Evolutionary conservation across 345 rosid species (phyloP), one percentile per base, ranked within the genome.

Genomic region (Citrus trifoliata): DNA sequence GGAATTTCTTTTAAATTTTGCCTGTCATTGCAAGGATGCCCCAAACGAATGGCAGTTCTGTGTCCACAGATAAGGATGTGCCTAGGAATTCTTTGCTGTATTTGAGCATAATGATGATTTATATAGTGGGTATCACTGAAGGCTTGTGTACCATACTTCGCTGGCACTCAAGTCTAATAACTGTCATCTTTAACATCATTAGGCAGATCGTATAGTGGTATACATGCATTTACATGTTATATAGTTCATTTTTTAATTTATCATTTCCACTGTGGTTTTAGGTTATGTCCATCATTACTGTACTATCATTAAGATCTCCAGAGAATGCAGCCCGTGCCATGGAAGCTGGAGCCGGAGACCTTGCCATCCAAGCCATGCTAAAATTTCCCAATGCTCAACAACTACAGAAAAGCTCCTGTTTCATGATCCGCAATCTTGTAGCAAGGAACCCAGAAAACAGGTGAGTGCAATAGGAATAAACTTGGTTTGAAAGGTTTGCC

Each of bases 281-380:
- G 99, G 97, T 93, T 22, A 93, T 96, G 97, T 74, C 88, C 19
- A 69, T 91, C 74, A 85, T 96, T 37, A 84, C 93, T 37, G 88
- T 93, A 55, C 89, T 96, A 79, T 96, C 90, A 83, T 84, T 96
- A 85, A 91, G 99, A 85, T 90, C 94, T 74, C 94, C 98, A 7
- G 94, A 91, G 30, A 93, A 90, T 77, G 97, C 97, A 77, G 87
- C 92, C 75, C 81, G 88, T 63, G 98, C 99, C 33, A 83, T 92
- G 69, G 98, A 92, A 88, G 95, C 97, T 6, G 99, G 99, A 79
- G 97, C 97, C 13, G 99, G 98, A 69, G 98, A 95, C 75, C 83
- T 91, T 73, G 95, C 97, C 7, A 78, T 91, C 30, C 95, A 94
- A 83, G 93, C 94, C 81, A 95, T 95, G 99, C 85, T 88, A 85